Evolutionary conservation across 1,284 basidiomycete species (phyloP), one percentile per base, ranked within the genome.

Genomic region (Sparassis latifolia): DNA sequence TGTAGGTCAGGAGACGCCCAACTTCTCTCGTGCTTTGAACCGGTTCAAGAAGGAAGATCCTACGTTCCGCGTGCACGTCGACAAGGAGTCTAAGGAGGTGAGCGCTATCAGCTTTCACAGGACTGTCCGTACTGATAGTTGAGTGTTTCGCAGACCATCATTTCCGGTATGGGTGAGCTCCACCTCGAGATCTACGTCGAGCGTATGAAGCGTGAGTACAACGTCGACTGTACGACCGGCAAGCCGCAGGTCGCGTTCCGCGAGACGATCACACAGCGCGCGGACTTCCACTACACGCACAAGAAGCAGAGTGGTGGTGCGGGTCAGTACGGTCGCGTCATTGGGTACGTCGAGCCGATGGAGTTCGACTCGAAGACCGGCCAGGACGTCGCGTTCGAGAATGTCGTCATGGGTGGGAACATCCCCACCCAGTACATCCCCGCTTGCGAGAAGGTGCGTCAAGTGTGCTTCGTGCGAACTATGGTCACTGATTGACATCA

Each of bases 161-260:
- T 99, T 56, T 96, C 92, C 33, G 97, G 97, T 20, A 99, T 99
- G 97, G 97, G 96, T 32, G 97, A 99, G 71, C 81, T 99, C 7
- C 97, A 99, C 66, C 81, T 99, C 30, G 97, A 99, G 66, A 97
- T 99, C 64, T 99, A 99, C 72, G 96, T 98, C 55, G 97, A 99
- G 70, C 89, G 97, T 42, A 98, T 99, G 94, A 87, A 86, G 60
- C 87, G 97, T 53, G 97, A 99, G 72, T 99, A 99, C 74, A 92
- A 91, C 56, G 92, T 96, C 30, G 84, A 92, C 35, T 97, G 94
- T 66, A 80, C 84, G 7, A 98, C 96, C 2, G 96, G 97, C 54
- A 96, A 96, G 70, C 97, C 97, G 9, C 88, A 90, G 29, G 97
- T 99, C 43, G 95, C 96, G 2, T 99, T 96, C 80, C 84, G 95